Conservation (phyloP, 176 grass and related monocot species). For the Themeda triandra region DNA sequence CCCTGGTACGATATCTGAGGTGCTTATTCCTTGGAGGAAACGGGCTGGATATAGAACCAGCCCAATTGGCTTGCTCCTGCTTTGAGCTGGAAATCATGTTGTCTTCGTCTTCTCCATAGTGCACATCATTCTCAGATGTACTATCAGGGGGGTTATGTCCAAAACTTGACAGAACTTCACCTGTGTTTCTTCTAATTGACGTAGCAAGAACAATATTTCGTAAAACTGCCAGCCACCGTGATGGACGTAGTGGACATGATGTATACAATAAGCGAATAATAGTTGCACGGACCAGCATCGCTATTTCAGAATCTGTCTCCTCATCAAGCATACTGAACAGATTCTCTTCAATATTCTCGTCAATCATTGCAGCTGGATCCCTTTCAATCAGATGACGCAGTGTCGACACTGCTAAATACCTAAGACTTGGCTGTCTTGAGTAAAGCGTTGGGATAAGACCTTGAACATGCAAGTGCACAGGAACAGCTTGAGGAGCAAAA, state of each 20-base stretch:
- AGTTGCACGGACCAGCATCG: slow-evolving; percentile 80
- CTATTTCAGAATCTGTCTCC: slow-evolving; percentile 95
- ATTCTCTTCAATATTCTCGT: slow-evolving; percentile 91
- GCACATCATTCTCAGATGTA: slow-evolving; percentile 52
- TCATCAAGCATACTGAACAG: slow-evolving; percentile 96
- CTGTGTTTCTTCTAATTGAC: slow-evolving; percentile 57
- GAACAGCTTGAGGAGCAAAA: slow-evolving; percentile 97
- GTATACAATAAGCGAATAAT: slow-evolving; percentile 86
- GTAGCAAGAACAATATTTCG: slow-evolving; percentile 89
- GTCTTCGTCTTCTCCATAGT: slow-evolving; percentile 88
- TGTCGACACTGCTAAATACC: slow-evolving; percentile 83
- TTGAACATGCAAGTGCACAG: slow-evolving; percentile 88
- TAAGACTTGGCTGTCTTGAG: slow-evolving; percentile 95
- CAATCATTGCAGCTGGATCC: slow-evolving; percentile 70
- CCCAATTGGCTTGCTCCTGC: slow-evolving; percentile 39
- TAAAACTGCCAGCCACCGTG: slow-evolving; percentile 80
- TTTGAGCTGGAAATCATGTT: slow-evolving; percentile 80
- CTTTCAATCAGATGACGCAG: slow-evolving; percentile 89
- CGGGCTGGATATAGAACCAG: slow-evolving; percentile 42
- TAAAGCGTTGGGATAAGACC: slow-evolving; percentile 77
- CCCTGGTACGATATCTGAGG: slow-evolving; percentile 87
- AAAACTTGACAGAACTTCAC: slow-evolving; percentile 47
- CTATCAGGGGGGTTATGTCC: slow-evolving; percentile 45
- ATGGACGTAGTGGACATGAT: slow-evolving; percentile 78
- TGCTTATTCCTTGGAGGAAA: slow-evolving; percentile 77